Conservation (phyloP, 2,329 filamentous ascomycete species). For the Fusarium coicis region DNA sequence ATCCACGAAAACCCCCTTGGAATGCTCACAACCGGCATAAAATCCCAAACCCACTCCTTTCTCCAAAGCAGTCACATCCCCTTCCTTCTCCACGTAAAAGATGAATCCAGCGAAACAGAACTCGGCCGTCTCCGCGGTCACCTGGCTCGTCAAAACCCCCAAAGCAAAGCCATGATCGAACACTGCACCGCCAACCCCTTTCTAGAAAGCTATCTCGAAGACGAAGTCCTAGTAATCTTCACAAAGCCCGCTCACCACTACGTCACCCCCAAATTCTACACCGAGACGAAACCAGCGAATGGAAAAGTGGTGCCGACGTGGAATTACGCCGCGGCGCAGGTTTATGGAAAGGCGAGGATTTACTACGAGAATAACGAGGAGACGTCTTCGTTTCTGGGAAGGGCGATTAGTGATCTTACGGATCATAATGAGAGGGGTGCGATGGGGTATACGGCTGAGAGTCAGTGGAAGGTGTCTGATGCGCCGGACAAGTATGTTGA, state of each 20-base stretch:
- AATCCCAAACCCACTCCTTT: conserved; percentile 57
- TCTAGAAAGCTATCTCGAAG: conserved; percentile 45
- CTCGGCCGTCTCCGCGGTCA: conserved; percentile 65
- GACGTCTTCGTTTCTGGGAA: conserved; percentile 57
- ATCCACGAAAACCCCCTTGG: conserved; percentile 70
- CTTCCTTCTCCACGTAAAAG: conserved; percentile 63
- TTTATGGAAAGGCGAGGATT: conserved; percentile 66
- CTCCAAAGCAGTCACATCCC: conserved; percentile 72
- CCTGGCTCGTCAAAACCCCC: conserved; percentile 70
- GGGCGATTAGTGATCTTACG: conserved; percentile 64
- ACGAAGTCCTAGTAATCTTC: conserved; percentile 74
- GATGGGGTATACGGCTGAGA: conserved; percentile 62
- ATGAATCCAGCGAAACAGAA: conserved; percentile 52
- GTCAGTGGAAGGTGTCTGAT: conserved; percentile 65
- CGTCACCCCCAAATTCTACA: conserved; percentile 75
- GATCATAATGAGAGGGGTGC: conserved; percentile 60
- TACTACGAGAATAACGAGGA: conserved; percentile 60
- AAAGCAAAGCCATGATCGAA: conserved; percentile 69
- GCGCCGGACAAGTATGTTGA: conserved; percentile 66
- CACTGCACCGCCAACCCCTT: conserved; percentile 28
- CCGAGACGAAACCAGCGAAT: conserved; percentile 69
- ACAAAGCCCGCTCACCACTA: conserved; percentile 69
- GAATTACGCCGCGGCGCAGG: conserved; percentile 75
- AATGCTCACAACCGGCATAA: conserved; percentile 70
- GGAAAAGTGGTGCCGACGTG: conserved; percentile 77